Conservation (phyloP, 352 stramenopile species). For the Phytophthora pistaciae region DNA sequence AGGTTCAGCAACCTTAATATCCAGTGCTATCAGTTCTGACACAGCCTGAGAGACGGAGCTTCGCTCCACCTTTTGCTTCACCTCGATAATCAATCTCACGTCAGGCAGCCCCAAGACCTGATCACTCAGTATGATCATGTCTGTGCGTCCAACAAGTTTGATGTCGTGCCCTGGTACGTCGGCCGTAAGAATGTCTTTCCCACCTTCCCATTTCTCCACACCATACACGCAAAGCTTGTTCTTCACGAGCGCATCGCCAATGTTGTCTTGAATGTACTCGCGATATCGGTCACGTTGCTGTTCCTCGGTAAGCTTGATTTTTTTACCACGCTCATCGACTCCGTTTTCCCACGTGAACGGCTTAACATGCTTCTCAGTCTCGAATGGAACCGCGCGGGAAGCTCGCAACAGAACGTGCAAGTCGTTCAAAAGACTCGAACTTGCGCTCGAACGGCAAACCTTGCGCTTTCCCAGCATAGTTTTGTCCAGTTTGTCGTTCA, state of each 20-base stretch:
- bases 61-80: slow-evolving; percentile 31
- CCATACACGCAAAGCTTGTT: slow-evolving; percentile 17
- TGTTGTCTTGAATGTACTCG: slow-evolving; percentile 37
- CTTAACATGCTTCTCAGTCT: slow-evolving; percentile 19
- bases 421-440: slow-evolving; percentile 11
- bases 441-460: slow-evolving; percentile 15
- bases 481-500: slow-evolving; percentile 15
- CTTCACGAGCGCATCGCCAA: slow-evolving; percentile 35
- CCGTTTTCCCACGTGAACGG: slow-evolving; percentile 32
- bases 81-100: slow-evolving; percentile 35
- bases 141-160: slow-evolving; percentile 33
- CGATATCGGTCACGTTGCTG: slow-evolving; percentile 35
- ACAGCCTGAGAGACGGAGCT: slow-evolving; percentile 20
- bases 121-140: slow-evolving; percentile 32
- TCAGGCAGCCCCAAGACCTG: slow-evolving; percentile 22
- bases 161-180: slow-evolving; percentile 27
- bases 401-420: slow-evolving; percentile 17
- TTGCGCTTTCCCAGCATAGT: slow-evolving; percentile 11
- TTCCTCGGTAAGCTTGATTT: slow-evolving; percentile 22
- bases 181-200: slow-evolving; percentile 26
- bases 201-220: slow-evolving; percentile 19
- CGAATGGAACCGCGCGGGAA: slow-evolving; percentile 12
- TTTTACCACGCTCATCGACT: slow-evolving; percentile 17
- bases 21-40: slow-evolving; percentile 31
- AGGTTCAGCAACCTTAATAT: slow-evolving; percentile 23